Base-by-base conservation (phyloP, 1,284 basidiomycete genomes). In the Cystobasidium slooffiae region DNA sequence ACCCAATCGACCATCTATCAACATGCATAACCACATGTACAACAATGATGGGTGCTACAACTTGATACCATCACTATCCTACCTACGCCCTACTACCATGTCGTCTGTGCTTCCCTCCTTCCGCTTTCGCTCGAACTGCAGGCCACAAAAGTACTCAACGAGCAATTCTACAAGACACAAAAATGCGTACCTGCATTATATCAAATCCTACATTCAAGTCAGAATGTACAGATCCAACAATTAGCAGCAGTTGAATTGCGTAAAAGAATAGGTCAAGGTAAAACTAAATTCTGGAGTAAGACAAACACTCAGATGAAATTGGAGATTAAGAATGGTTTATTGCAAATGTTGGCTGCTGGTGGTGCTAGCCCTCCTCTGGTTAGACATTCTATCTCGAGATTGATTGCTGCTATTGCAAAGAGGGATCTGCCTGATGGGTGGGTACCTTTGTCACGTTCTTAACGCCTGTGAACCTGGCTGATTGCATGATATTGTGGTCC, bases 211-310 rank as follows among this genome's bases (percentile, higher is more conserved):
- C 90, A 91, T 44, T 91, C 88, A 80, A 92, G 92, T 41, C 91
- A 91, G 67, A 79, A 84, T 80, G 9, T 79, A 20, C 77, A 97
- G 94, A 90, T 97, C 76, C 92, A 96, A 72, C 97, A 99, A 88
- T 88, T 99, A 24, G 93, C 95, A 64, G 94, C 95, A n/a, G 95
- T 99, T 74, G 97, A 99, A 85, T 86, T 98, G 81, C 87, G 97
- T 78, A 99, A 99, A 86, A 91, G 96, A 76, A 88, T 99, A 74
- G 83, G 86, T 37, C 87, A 89, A 98, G 97, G 96, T 86, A 88
- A 51, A 86, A 88, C 79, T 87, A 94, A 70, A 84, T 88, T 55
- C 87, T 88, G 81, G 84, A 87, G 62, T 86, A 91, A 76, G 89
- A 96, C 67, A 86, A 89, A 77, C 7, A 49, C 41, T 24, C 43